Base-by-base conservation (phyloP, 148 eudicot species). In the Linanthus parryae region DNA sequence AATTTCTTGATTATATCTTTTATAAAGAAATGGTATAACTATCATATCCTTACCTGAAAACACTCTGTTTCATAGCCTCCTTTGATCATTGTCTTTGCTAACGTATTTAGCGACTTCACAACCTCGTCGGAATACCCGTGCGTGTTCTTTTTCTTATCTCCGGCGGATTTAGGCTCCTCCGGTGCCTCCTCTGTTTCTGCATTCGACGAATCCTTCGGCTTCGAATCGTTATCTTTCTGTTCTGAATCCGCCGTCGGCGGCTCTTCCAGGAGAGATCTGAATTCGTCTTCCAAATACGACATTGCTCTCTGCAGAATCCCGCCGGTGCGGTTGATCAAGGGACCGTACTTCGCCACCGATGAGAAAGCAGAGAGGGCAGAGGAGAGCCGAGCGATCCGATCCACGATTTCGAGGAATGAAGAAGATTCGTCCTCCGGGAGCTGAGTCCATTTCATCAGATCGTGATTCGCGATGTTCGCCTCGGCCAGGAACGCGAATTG, bases 241-340 rank as follows among this genome's bases (percentile, higher is more conserved):
- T 11, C 8, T 11, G 24, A 25, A 2, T 19, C 29, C 53, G n/a
- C n/a, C n/a, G n/a, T n/a, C n/a, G n/a, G n/a, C n/a, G 52, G 24
- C 47, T 73, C 76, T 46, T 73, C 79, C 0, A 73, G 63, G 27
- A 78, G 45, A 1, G 54, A 24, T 39, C 61, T 73, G 62, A 70
- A 73, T 37, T 70, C 83, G 3, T 67, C 83, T 66, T 78, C 79
- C 35, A 73, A n/a, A 13, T 65, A 52, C 1, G 73, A 52, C 83
- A 78, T 64, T 37, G 76, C 66, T 0, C 73, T 73, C 21, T 73
- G 83, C 35, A 63, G 68, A 26, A 78, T 53, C 0, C 68, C 57
- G 5, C 73, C 62, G 3, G 61, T 23, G 24, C 65, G 65, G 53
- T 70, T 78, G 37, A 73, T 66, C 0, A 71, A 34, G 1, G 4